Evolutionary conservation across 176 grass and related monocot species (phyloP).

Genomic region (Areca catechu): DNA sequence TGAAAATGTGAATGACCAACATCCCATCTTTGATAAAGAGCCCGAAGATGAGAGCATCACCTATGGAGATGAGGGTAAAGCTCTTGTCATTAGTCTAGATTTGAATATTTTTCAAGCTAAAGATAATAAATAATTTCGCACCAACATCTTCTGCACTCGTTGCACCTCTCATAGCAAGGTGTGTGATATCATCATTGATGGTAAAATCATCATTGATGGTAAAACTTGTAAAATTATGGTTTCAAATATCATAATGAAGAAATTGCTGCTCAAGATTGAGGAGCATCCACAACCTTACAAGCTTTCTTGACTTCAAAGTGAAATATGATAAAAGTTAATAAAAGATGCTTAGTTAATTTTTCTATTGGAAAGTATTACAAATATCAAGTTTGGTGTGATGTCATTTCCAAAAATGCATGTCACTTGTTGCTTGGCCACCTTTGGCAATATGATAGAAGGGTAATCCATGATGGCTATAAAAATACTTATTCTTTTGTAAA

Average conservation of each 20-base stretch:
- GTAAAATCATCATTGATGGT: too few species aligned
- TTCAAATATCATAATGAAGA: not conserved
- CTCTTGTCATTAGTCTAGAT: too few species aligned
- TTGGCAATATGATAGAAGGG: not conserved
- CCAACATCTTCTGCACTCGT: not conserved
- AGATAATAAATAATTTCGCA: too few species aligned
- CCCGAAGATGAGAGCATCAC: too few species aligned
- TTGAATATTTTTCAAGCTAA: too few species aligned
- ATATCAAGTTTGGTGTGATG: not conserved
- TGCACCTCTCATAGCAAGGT: not conserved
- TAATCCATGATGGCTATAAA: slow-evolving; percentile 13
- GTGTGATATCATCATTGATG: not conserved
- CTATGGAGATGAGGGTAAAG: too few species aligned
- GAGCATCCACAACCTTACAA: not conserved
- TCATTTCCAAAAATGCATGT: not conserved
- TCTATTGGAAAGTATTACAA: not conserved
- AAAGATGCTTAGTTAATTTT: not conserved
- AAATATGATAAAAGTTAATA: not conserved
- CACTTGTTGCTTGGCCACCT: not conserved
- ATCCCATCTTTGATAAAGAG: too few species aligned
- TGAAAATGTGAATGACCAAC: too few species aligned
- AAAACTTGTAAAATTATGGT: not conserved
- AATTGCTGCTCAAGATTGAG: not conserved
- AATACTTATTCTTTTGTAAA: slow-evolving; percentile 12
- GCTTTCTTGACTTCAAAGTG: not conserved